These are phyloP conservation scores for Tulasnella sp. DNA, from an alignment of 768 basidiomycete genomes.

Conservation along the genomic window DNA sequence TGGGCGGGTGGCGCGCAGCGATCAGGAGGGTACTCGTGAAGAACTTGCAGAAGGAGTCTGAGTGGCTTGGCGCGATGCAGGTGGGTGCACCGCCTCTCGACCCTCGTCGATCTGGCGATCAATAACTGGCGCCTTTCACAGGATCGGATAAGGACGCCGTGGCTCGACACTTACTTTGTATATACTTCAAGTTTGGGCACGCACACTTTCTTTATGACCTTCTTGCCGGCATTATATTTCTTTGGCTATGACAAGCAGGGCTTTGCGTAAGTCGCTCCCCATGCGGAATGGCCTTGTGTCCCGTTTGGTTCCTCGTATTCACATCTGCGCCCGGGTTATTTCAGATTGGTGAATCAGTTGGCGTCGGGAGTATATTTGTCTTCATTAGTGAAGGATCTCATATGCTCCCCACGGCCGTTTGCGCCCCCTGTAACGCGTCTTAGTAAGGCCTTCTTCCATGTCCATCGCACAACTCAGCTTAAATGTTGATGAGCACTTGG, in stretches of 20 bases:
- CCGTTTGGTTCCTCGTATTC: background rate
- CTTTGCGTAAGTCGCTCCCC: conserved; percentile 41
- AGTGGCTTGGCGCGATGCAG: conserved; percentile 56
- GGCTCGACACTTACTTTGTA: conserved; percentile 72
- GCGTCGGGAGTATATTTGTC: conserved; percentile 78
- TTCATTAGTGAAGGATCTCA: conserved; percentile 78
- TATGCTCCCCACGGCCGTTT: conserved; percentile 84
- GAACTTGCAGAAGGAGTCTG: conserved; percentile 48
- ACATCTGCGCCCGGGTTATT: too few species aligned
- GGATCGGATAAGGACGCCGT: conserved; percentile 49
- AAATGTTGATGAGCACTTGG: background rate
- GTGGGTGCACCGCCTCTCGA: conserved; percentile 27
- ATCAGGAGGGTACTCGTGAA: conserved; percentile 45
- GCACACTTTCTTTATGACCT: conserved; percentile 89
- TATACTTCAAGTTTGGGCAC: conserved; percentile 72
- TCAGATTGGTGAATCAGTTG: conserved; percentile 56
- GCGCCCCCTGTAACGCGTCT: conserved; percentile 85
- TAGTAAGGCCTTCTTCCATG: conserved; percentile 40
- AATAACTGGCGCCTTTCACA: conserved; percentile 16
- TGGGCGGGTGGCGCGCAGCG: conserved; percentile 56
- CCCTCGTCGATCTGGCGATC: conserved; percentile 16
- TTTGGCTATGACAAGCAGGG: conserved; percentile 69
- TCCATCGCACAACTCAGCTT: too few species aligned
- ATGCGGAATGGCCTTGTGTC: background rate
- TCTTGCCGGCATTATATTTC: conserved; percentile 79